Conservation (phyloP, 2,329 filamentous ascomycete genomes). For the Colletotrichum tanaceti region DNA sequence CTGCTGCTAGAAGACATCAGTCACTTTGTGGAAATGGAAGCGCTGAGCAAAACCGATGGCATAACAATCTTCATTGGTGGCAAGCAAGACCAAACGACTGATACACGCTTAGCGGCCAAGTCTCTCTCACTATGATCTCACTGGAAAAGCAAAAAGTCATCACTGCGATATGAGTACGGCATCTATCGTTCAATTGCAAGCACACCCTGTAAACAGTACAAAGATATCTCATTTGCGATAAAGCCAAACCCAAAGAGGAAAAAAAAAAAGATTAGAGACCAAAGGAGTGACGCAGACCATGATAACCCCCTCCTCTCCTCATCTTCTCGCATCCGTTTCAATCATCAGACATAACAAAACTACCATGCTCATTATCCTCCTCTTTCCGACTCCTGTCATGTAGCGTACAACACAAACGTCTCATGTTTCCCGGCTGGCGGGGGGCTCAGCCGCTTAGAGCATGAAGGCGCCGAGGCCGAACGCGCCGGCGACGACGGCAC, state of each 20-base stretch:
- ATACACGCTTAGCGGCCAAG: not conserved
- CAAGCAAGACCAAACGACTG: not conserved
- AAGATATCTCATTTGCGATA: constrained; percentile 21
- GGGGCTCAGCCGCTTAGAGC: constrained; percentile 25
- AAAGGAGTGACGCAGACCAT: constrained; percentile 34
- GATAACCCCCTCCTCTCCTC: constrained; percentile 27
- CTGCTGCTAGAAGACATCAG: not conserved
- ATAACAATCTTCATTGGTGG: not conserved
- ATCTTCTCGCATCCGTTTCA: constrained; percentile 23
- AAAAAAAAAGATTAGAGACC: constrained; percentile 23
- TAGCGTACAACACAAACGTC: constrained; percentile 25
- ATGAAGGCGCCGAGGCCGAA: constrained; percentile 39
- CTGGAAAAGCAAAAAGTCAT: no score
- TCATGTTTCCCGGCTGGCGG: not conserved
- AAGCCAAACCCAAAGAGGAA: constrained; percentile 16
- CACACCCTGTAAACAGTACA: constrained; percentile 27
- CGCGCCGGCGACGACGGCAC: constrained; percentile 34
- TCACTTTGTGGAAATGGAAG: not conserved
- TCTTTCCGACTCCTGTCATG: constrained; percentile 16
- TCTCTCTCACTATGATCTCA: not conserved
- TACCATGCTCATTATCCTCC: constrained; percentile 38
- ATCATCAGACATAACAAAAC: constrained; percentile 36
- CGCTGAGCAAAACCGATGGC: no score
- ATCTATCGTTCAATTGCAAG: constrained; percentile 32
- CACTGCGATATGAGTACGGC: constrained; percentile 10